Evolutionary conservation across 441 rosid species (phyloP).

Genomic region (Omphalea diandra): DNA sequence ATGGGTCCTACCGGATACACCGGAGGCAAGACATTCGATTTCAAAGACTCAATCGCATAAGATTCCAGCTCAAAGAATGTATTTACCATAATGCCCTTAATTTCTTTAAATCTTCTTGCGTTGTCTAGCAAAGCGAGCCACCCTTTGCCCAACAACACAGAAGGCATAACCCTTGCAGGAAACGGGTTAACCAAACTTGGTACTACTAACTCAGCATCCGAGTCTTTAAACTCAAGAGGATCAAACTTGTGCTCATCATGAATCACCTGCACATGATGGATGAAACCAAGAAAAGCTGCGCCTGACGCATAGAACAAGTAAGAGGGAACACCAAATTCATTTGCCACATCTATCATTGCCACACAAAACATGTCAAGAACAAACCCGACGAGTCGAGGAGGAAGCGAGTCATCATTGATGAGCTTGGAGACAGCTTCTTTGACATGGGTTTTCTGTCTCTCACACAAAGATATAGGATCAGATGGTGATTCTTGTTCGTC

Average conservation of each 20-base stretch:
- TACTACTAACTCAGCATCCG: not conserved
- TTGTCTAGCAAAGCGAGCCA: not conserved
- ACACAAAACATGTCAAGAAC: constrained; percentile 18
- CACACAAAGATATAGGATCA: too few species aligned
- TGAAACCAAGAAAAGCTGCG: not conserved
- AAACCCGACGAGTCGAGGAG: not conserved
- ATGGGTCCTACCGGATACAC: constrained; percentile 30
- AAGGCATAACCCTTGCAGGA: constrained; percentile 19
- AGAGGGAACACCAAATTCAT: not conserved
- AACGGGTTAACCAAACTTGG: not conserved
- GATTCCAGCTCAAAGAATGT: not conserved
- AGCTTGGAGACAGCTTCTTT: not conserved
- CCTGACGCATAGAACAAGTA: not conserved
- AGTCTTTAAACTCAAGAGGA: not conserved
- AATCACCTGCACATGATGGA: not conserved
- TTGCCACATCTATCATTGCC: not conserved
- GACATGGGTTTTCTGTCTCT: too few species aligned
- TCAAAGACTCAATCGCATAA: constrained; percentile 6
- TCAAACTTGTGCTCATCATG: not conserved
- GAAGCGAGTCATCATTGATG: not conserved
- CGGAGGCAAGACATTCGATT: not conserved
- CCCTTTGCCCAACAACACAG: not conserved
- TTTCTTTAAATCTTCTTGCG: constrained; percentile 11
- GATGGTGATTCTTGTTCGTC: too few species aligned
- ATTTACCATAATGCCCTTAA: not conserved